phyloP scores from a whole-genome alignment of 345 rosid species.

The Bruguiera sexangula region DNA sequence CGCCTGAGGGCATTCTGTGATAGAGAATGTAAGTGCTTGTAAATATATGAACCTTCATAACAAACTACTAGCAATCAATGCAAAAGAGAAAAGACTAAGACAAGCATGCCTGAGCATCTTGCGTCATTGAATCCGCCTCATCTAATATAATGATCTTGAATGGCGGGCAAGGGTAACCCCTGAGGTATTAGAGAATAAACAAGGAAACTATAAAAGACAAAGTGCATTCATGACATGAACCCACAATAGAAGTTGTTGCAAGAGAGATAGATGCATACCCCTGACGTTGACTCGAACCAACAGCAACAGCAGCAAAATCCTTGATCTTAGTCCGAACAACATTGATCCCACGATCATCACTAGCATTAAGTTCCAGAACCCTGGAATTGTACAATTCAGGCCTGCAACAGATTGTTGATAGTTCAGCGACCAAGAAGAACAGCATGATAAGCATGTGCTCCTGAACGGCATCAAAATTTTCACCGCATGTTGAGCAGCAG shows the following conservation, averaged over 20 bases:
- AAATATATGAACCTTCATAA: slow-evolving; percentile 3
- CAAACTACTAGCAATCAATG: neutral
- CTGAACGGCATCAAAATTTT: neutral
- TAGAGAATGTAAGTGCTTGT: slow-evolving; percentile 1
- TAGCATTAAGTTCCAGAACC: slow-evolving; percentile 95
- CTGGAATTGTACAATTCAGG: slow-evolving; percentile 90
- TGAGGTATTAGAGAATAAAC: slow-evolving; percentile 27
- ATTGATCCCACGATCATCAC: slow-evolving; percentile 97
- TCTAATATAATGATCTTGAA: slow-evolving; percentile 87
- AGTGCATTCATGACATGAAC: slow-evolving; percentile 1
- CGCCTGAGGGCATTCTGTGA: slow-evolving; percentile 86
- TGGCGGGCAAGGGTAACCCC: slow-evolving; percentile 89
- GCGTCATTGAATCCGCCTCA: slow-evolving; percentile 98
- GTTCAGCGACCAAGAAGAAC: neutral
- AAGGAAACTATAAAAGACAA: neutral
- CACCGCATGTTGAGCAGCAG: no score
- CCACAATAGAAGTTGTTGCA: neutral
- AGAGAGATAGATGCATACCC: slow-evolving; percentile 40
- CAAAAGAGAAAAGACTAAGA: slow-evolving; percentile 4
- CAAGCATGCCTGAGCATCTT: slow-evolving; percentile 91
- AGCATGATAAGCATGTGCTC: neutral
- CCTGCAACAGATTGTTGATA: slow-evolving; percentile 35
- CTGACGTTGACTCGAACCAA: slow-evolving; percentile 62
- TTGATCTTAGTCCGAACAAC: slow-evolving; percentile 96
- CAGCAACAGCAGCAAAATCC: slow-evolving; percentile 93